Evolutionary conservation across 2,329 filamentous ascomycete species (phyloP), one percentile per base, ranked within the genome.

Genomic region (Cladosporium sphaerospermum): DNA sequence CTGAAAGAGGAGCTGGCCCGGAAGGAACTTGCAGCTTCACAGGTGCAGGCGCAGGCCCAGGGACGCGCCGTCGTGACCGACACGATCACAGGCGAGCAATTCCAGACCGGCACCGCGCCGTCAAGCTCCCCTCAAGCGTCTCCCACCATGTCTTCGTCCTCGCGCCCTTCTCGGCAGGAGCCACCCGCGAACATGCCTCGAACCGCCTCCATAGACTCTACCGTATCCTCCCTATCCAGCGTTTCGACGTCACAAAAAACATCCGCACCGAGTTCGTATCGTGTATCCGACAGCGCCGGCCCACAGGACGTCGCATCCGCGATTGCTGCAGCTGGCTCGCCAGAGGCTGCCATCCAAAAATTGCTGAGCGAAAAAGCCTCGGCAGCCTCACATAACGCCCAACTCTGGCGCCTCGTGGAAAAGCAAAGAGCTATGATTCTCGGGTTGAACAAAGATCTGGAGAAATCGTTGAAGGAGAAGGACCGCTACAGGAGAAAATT

Each of bases 371-470:
- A 99, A 67, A 97, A 96, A 69, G 84, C 92, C 58, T 87, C 89
- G 45, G 87, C 90, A 52, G 82, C 88, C 4, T 86, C 89, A 61
- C 93, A 97, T 66, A 97, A 97, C 67, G 78, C 85, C 14, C 92
- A 99, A 68, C 74, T 99, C 63, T 99, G 93, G 93, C 85, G 90
- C 47, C 74, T 99, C 44, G 90, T 99, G 46, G 92, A 97, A 69
- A 97, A 99, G 74, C 93, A 99, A 70, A 81, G 92, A 57, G 84
- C 89, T 13, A 91, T 99, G 84, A 90, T 99, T 52, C 72, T 96
- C 16, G 92, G 91, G 7, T 77, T 99, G 57, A 96, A 97, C 66
- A 95, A 93, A 69, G 93, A 99, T 67, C 75, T 99, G 10, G 92
- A 97, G 70, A 83, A 88, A 49, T 84, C 91, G 1, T 71, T 96